Percentiles rank a stretch among this genome's conserved stretches.
These are phyloP conservation scores for Tetradesmus lagerheimii DNA, from an alignment of 139 green algal genomes.

Conservation along the genomic window DNA sequence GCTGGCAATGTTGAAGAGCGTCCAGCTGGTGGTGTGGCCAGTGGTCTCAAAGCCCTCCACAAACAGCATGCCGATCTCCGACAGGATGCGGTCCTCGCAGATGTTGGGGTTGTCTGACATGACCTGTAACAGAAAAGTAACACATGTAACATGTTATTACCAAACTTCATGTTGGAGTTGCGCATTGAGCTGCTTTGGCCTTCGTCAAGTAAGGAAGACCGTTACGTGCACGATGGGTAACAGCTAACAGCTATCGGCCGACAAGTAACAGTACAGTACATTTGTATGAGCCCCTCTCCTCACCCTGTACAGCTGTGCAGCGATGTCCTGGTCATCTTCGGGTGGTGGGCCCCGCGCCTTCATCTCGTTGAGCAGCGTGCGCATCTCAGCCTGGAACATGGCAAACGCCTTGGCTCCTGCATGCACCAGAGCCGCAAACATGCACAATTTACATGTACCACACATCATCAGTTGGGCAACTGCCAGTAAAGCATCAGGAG, in stretches of 20 bases:
- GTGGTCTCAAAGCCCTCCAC: conserved; percentile 68
- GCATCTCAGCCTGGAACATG: conserved; percentile 67
- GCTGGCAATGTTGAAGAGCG: conserved; percentile 55
- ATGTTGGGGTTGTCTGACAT: conserved; percentile 43
- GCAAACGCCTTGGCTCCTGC: conserved; percentile 54
- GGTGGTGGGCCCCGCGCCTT: conserved; percentile 45
- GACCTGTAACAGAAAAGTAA: conserved; percentile 1
- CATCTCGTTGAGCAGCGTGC: conserved; percentile 55
- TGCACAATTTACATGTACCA: too few relatives aligned
- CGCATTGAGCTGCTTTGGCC: too few relatives aligned
- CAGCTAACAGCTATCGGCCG: too few relatives aligned
- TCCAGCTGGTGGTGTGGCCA: conserved; percentile 59
- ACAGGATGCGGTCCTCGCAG: conserved; percentile 43
- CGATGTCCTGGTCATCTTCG: conserved; percentile 56
- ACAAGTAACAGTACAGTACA: too few relatives aligned
- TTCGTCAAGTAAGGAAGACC: too few relatives aligned
- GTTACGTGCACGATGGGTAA: too few relatives aligned
- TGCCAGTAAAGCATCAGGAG: not conserved
- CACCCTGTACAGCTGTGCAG: conserved; percentile 54
- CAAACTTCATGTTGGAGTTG: too few relatives aligned
- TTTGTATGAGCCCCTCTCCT: not conserved
- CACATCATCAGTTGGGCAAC: not conserved
- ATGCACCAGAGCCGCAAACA: not conserved
- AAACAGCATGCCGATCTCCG: conserved; percentile 74
- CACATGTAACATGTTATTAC: not conserved